Evolutionary conservation across 345 rosid genomes (phyloP), one percentile per base, ranked within the genome.

Genomic region (Aquilaria sinensis): DNA sequence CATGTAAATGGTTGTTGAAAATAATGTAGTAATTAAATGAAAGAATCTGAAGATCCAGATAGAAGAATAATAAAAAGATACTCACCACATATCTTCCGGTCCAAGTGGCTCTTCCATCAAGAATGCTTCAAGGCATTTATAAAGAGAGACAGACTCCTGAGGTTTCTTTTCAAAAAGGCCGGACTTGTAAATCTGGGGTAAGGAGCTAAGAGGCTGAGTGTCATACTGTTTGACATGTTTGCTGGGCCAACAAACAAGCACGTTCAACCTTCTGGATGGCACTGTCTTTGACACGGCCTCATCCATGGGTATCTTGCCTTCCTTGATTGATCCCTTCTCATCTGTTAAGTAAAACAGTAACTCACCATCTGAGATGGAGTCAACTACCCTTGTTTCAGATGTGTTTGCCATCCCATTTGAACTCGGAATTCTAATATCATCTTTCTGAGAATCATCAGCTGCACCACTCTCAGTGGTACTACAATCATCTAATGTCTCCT

Each of bases 61-160:
- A 37, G 43, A 37, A 37, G 43, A 37, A 9, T 37, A 47, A 60
- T n/a, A 67, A 13, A 29, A 52, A 63, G 58, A 61, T 56, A 83
- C 96, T 84, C 51, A 95, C 99, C 96, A 91, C 99, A 91, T 95
- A 75, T 95, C 99, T 72, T 95, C 97, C 33, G 96, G 99, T 70
- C 99, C 99, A 75, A 95, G 96, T 16, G 97, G 99, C 82, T 95
- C 97, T 77, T 87, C 96, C 51, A 70, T 91, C 72, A 95, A 75
- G 88, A 95, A 95, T 64, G 99, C 94, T 84, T 91, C 96, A 57
- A 91, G 96, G 77, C 97, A 91, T 64, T 81, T 91, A 75, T 87
- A 89, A 62, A 91, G 78, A 55, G 97, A 84, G 66, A 83, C 85
- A 29, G 96, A 66, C 74, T 91, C 97, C 74, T 83, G 94, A 60